Evolutionary conservation across 495 filamentous ascomycete genomes (phyloP).

Genomic region (Penicillium robsamsonii): DNA sequence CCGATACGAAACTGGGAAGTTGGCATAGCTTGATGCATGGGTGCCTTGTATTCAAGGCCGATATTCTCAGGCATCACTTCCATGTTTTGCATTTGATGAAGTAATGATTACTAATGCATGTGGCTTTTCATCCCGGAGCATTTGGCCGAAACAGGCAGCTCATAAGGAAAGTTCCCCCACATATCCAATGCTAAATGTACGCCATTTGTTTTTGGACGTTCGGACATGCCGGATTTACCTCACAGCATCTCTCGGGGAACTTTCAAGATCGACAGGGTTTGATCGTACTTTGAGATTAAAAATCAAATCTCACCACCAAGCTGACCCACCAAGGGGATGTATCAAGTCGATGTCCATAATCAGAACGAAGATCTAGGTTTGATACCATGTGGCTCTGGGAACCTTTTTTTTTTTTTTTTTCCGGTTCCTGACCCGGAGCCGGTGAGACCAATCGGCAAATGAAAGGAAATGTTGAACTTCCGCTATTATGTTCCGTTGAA

Average conservation of each 20-base stretch:
- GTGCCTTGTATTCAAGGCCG: background rate
- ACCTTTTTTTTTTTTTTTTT: background rate
- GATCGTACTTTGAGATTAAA: conserved; percentile 10
- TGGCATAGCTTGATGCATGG: conserved; percentile 1
- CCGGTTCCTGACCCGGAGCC: background rate
- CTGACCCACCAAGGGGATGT: conserved; percentile 12
- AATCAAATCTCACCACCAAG: conserved; percentile 8
- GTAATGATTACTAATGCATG: background rate
- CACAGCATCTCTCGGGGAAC: conserved; percentile 4
- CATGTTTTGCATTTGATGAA: background rate
- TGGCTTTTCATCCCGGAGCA: background rate
- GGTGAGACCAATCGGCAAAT: conserved; percentile 13
- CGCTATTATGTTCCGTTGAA: conserved; percentile 13
- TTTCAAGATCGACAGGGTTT: conserved; percentile 31
- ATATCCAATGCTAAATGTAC: background rate
- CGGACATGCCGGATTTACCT: conserved; percentile 6
- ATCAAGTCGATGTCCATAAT: conserved; percentile 1
- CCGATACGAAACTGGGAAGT: background rate
- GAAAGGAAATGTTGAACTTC: conserved; percentile 4
- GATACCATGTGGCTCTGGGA: conserved; percentile 4
- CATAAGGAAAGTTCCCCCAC: conserved; percentile 1
- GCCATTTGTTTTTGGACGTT: background rate
- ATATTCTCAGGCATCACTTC: background rate
- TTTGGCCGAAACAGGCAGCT: conserved; percentile 8
- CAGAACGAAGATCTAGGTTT: background rate